These are phyloP conservation scores for Plectosphaerella plurivora DNA, from an alignment of 2,329 filamentous ascomycete genomes.

Conservation along the genomic window DNA sequence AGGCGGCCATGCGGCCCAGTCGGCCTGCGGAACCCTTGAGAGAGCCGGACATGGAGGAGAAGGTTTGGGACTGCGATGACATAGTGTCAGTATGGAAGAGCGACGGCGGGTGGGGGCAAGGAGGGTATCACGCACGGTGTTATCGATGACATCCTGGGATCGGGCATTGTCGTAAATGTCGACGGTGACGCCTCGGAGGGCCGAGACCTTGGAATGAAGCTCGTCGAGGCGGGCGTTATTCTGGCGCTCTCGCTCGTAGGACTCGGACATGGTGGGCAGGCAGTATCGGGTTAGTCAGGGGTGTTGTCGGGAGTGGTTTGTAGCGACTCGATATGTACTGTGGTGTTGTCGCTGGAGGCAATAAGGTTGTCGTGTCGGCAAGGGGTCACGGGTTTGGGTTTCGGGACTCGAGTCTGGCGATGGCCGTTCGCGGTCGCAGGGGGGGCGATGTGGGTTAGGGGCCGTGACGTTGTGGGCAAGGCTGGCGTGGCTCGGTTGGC, in stretches of 20 bases:
- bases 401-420: no score
- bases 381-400: no score
- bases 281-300: no score
- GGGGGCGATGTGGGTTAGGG: background rate
- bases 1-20: conserved; percentile 83
- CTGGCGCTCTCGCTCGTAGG: conserved; percentile 78
- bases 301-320: no score
- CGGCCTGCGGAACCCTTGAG: conserved; percentile 80
- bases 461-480: background rate
- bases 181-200: conserved; percentile 87
- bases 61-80: conserved; percentile 70
- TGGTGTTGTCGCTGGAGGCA: no score
- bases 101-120: background rate
- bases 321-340: no score
- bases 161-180: conserved; percentile 97
- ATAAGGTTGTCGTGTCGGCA: no score
- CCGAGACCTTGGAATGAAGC: conserved; percentile 84
- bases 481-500: background rate
- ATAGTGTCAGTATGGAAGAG: background rate
- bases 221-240: conserved; percentile 94
- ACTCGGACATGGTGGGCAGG: conserved; percentile 58
- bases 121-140: conserved; percentile 56
- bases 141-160: conserved; percentile 82
- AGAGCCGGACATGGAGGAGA: conserved; percentile 78
- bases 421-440: background rate